Base-by-base conservation (phyloP, 306 rosid genomes). In the Cicer arietinum region DNA sequence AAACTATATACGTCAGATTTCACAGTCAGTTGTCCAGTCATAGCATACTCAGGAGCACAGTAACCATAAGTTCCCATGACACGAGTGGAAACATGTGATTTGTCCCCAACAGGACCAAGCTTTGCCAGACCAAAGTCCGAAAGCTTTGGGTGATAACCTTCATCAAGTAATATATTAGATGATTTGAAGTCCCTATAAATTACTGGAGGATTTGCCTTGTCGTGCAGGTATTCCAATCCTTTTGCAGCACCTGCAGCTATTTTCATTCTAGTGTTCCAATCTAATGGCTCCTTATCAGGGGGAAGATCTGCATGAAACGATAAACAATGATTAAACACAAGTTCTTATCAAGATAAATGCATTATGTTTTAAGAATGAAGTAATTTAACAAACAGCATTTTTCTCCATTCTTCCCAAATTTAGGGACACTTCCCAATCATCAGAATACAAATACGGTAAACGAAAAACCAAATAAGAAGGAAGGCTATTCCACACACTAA, bases 11-110 rank as follows among this genome's bases (percentile, higher is more conserved):
- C 98, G 1, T 93, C 98, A 44, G 98, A 93, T 73, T 93, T 93
- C 75, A 93, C 96, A 1, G 98, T 90, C 77, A 93, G 84, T 69
- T 93, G 98, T 64, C 98, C 98, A 8, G 98, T 93, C 97, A 90
- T 93, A 13, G 96, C 97, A 84, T 93, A 93, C 78, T 93, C 98
- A 6, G 98, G 98, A 75, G 98, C 98, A 71, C 98, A 93, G 78
- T 93, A 93, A 64, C 98, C 98, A 40, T 93, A 93, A 77, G 98
- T 93, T 76, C 98, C 98, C 98, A 93, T 93, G 42, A 93, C 98
- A 77, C 98, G 83, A 62, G 98, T 90, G 79, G 98, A 93, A 79
- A 93, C 98, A 45, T 93, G 98, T 39, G 98, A 93, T 83, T 93
- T 93, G 80, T 93, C 98, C 69, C 97, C 98, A 3, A 87, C 88